phyloP scores from a whole-genome alignment of 2,329 filamentous ascomycete species.

The Rhynchosporium graminicola region DNA sequence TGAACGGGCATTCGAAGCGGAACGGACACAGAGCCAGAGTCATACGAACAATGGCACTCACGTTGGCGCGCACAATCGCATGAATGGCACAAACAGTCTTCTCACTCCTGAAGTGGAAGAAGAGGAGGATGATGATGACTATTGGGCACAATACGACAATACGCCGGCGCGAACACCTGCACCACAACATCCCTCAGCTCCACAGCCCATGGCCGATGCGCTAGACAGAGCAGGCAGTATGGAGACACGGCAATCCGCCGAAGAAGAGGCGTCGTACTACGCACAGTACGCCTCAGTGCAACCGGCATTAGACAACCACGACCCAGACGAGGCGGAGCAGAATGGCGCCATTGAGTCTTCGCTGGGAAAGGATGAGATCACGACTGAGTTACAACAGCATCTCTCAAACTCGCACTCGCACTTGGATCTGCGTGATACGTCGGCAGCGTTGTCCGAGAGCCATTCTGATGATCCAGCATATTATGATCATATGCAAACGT shows the following conservation, averaged over 20 bases:
- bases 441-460: conserved; percentile 15
- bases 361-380: conserved; percentile 47
- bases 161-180: conserved; percentile 67
- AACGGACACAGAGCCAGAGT: conserved; percentile 5
- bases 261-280: conserved; percentile 69
- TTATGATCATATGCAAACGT: conserved; percentile 5
- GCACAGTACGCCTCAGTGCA: conserved; percentile 77
- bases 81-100: conserved; percentile 28
- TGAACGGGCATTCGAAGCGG: conserved; percentile 54
- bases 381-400: conserved; percentile 35
- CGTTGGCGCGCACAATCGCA: conserved; percentile 20
- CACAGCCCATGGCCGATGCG: conserved; percentile 38
- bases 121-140: conserved; percentile 73
- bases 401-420: conserved; percentile 17
- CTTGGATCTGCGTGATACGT: conserved; percentile 22
- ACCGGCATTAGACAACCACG: conserved; percentile 77
- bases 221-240: background rate
- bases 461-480: conserved; percentile 8
- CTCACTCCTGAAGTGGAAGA: conserved; percentile 26
- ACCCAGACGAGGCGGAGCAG: conserved; percentile 67
- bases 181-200: conserved; percentile 62
- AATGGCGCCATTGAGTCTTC: conserved; percentile 47
- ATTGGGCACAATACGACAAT: conserved; percentile 77
- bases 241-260: conserved; percentile 29
- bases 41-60: background rate